Base-by-base conservation (phyloP, 2,329 filamentous ascomycete species). In the Fusarium sp. region DNA sequence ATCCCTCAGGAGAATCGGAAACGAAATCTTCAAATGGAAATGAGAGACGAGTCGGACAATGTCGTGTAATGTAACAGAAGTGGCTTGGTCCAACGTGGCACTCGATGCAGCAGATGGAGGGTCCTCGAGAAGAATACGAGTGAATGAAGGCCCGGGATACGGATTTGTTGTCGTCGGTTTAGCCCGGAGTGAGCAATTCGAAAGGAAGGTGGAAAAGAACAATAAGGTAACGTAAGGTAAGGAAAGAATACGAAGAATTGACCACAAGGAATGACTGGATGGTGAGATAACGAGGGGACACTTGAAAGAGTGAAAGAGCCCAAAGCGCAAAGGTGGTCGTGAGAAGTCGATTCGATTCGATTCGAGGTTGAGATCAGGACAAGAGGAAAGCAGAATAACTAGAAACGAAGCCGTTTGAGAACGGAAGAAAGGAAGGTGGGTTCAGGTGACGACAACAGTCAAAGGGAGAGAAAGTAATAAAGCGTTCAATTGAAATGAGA, bases 251-350 rank as follows among this genome's bases (percentile, higher is more conserved):
- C 19, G n/a, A 60, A 56, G 54, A 58, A 52, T 65, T 29, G 59
- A 66, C 66, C 49, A 27, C 46, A 73, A 72, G 37, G 66, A 69
- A 51, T 64, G 66, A 68, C 63, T 69, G 38, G n/a, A 60, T 57
- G 41, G 56, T 46, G 45, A 66, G 69, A 42, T 46, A 54, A 29
- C 44, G 52, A 38, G 55, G 55, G 70, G 58, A 68, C 58, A 68
- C 70, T 67, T 72, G 67, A 74, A 49, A 69, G 71, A 73, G 71
- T 73, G 70, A 68, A 73, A 73, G 70, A 66, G 70, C 42, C 70
- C 70, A 33, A 38, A 35, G 44, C 41, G 61, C 46, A 44, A 39
- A 57, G 48, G 41, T 66, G 45, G 59, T 68, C 55, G 70, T 55
- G 51, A 73, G 49, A 71, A 55, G 39, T 64, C 44, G 25, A 46